phyloP scores from a whole-genome alignment of 2,329 filamentous ascomycete genomes.

The Fusarium coicis region DNA sequence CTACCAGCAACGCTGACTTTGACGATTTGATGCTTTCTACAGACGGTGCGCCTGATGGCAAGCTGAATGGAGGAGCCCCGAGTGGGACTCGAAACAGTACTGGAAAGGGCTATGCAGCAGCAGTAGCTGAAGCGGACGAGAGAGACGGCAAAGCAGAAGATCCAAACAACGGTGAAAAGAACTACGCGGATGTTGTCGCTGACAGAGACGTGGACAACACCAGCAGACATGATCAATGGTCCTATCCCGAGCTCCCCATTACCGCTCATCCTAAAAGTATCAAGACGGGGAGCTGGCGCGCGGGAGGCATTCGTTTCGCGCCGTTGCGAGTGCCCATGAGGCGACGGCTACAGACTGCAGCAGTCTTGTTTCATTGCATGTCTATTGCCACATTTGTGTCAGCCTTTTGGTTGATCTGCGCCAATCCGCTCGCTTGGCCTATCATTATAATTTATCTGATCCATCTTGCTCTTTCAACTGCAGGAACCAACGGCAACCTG shows the following conservation, averaged over 20 bases:
- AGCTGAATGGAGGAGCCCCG: not conserved
- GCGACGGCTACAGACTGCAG: conserved; percentile 79
- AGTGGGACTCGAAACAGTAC: not conserved
- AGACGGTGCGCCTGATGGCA: conserved; percentile 25
- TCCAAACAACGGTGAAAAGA: conserved; percentile 17
- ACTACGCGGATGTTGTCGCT: conserved; percentile 37
- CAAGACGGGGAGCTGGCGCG: conserved; percentile 49
- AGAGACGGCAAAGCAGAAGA: conserved; percentile 2
- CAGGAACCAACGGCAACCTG: conserved; percentile 79
- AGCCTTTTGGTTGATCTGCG: conserved; percentile 89
- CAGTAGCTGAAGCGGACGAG: conserved; percentile 17
- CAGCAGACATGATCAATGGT: conserved; percentile 20
- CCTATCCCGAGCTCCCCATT: conserved; percentile 46
- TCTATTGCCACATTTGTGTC: conserved; percentile 77
- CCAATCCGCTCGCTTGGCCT: conserved; percentile 93
- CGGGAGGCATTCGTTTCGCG: conserved; percentile 80
- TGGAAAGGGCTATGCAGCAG: conserved; percentile 18
- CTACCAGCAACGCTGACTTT: conserved; percentile 34
- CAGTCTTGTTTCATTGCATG: conserved; percentile 79
- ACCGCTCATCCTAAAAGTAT: conserved; percentile 27
- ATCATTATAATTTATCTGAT: conserved; percentile 80
- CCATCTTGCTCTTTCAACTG: conserved; percentile 83
- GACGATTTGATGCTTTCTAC: conserved; percentile 21
- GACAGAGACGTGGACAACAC: conserved; percentile 17
- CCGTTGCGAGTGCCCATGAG: conserved; percentile 79